These are phyloP conservation scores for Penicillium herquei DNA, from an alignment of 495 filamentous ascomycete genomes.

Conservation along the genomic window DNA sequence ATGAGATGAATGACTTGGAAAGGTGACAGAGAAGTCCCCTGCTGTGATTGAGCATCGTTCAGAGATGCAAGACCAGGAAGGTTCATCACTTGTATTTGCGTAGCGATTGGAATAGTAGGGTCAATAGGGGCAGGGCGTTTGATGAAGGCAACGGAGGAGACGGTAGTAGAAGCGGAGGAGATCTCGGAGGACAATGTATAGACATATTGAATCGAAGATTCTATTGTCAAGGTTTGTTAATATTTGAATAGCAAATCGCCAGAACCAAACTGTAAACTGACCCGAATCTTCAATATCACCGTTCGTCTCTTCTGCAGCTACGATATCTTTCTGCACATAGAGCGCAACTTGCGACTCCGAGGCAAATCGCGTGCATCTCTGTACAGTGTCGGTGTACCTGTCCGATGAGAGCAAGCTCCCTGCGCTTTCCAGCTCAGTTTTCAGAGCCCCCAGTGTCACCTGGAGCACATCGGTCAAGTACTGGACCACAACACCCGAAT, in stretches of 20 bases:
- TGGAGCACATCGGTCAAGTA: slow-evolving; percentile 76
- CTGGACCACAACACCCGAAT: slow-evolving; percentile 66
- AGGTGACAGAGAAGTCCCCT: slow-evolving; percentile 72
- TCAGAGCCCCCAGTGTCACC: slow-evolving; percentile 81
- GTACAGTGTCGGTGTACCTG: slow-evolving; percentile 71
- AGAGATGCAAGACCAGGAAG: slow-evolving; percentile 74
- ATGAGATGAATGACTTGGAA: slow-evolving; percentile 87
- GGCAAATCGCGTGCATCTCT: slow-evolving; percentile 86
- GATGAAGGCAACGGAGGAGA: slow-evolving; percentile 80
- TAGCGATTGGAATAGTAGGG: slow-evolving; percentile 68
- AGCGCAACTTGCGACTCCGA: slow-evolving; percentile 81
- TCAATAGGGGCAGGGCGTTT: slow-evolving; percentile 89
- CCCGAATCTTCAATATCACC: slow-evolving; percentile 46
- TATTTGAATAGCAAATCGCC: not conserved
- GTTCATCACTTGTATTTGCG: slow-evolving; percentile 89
- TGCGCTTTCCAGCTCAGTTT: slow-evolving; percentile 70
- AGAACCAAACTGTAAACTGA: slow-evolving; percentile 18
- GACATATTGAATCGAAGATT: slow-evolving; percentile 48
- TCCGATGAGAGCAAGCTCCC: slow-evolving; percentile 79
- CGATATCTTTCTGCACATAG: slow-evolving; percentile 84
- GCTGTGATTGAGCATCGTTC: slow-evolving; percentile 60
- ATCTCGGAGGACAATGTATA: slow-evolving; percentile 82
- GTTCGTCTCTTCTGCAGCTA: slow-evolving; percentile 53
- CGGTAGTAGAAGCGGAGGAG: slow-evolving; percentile 71
- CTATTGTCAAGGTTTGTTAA: slow-evolving; percentile 22